Evolutionary conservation across 768 basidiomycete genomes (phyloP).

Genomic region (Lactarius hengduanensis): DNA sequence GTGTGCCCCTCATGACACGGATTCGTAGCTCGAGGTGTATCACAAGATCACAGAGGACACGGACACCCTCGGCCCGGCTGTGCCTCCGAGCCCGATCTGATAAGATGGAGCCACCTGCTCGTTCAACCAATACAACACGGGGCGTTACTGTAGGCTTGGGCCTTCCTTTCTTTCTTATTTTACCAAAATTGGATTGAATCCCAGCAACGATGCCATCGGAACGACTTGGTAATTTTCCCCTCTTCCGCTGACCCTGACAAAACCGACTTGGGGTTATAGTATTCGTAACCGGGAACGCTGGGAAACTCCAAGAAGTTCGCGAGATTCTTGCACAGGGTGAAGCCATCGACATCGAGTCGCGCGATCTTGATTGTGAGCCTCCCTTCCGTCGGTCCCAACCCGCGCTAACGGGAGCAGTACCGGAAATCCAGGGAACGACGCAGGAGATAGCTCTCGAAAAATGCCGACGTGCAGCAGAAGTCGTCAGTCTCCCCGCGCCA

Average conservation of each 20-base stretch:
- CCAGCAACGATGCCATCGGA: background rate
- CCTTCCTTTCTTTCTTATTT: background rate
- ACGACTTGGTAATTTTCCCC: conserved; percentile 11
- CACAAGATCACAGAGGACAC: background rate
- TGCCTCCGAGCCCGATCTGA: background rate
- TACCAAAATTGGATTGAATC: background rate
- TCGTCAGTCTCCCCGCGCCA: conserved; percentile 41
- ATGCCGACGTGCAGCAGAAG: conserved; percentile 79
- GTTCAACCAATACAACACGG: background rate
- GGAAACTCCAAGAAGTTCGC: conserved; percentile 88
- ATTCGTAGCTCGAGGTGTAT: background rate
- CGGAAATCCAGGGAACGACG: conserved; percentile 92
- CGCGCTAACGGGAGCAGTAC: conserved; percentile 51
- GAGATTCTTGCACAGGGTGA: conserved; percentile 69
- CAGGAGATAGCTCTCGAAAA: conserved; percentile 88
- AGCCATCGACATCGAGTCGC: conserved; percentile 76
- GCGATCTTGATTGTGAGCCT: conserved; percentile 73
- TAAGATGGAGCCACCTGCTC: background rate
- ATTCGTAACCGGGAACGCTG: conserved; percentile 93
- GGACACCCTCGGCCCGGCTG: background rate
- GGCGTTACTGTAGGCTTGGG: background rate
- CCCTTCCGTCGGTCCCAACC: background rate
- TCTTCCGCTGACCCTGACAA: background rate
- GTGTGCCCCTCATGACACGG: background rate
- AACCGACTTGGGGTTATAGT: conserved; percentile 44